A percentile compares a stretch with the other conserved stretches of the same genome.
Conservation (phyloP, 2,329 filamentous ascomycete genomes). For the Tympanopsis confertula region DNA sequence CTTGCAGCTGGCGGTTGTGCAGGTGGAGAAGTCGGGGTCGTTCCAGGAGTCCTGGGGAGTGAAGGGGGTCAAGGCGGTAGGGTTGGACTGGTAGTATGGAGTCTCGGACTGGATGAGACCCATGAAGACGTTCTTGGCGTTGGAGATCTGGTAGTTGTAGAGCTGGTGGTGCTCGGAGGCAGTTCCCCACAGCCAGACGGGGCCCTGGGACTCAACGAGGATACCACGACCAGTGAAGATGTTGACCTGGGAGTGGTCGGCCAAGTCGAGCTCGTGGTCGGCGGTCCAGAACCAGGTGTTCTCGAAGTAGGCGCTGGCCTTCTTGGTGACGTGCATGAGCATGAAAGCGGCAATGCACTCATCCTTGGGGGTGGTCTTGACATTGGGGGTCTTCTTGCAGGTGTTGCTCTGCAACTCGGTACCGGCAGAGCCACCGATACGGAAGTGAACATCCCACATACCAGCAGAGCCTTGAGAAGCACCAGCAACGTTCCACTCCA, state of each 20-base stretch:
- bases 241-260: conserved; percentile 26
- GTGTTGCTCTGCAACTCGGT: conserved; percentile 50
- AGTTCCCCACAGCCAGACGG: conserved; percentile 28
- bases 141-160: conserved; percentile 37
- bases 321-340: conserved; percentile 29
- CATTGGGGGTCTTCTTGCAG: conserved; percentile 46
- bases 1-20: conserved; percentile 10
- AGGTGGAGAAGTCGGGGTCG: conserved; percentile 7
- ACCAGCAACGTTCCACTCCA: conserved; percentile 62
- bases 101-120: conserved; percentile 27
- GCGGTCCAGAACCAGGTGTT: conserved; percentile 57
- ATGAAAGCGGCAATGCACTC: conserved; percentile 49
- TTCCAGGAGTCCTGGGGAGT: conserved; percentile 4
- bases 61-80: conserved; percentile 26
- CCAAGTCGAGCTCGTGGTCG: conserved; percentile 57
- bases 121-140: conserved; percentile 33
- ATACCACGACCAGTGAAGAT: conserved; percentile 22
- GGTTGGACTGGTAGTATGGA: conserved; percentile 35
- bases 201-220: conserved; percentile 15
- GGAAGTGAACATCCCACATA: conserved; percentile 67
- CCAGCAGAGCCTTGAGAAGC: conserved; percentile 39
- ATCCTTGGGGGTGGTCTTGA: conserved; percentile 32
- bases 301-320: conserved; percentile 34
- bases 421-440: conserved; percentile 61
- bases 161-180: conserved; percentile 35